Conservation (phyloP, 2,329 filamentous ascomycete genomes). For the Pseudogymnoascus pannorum region DNA sequence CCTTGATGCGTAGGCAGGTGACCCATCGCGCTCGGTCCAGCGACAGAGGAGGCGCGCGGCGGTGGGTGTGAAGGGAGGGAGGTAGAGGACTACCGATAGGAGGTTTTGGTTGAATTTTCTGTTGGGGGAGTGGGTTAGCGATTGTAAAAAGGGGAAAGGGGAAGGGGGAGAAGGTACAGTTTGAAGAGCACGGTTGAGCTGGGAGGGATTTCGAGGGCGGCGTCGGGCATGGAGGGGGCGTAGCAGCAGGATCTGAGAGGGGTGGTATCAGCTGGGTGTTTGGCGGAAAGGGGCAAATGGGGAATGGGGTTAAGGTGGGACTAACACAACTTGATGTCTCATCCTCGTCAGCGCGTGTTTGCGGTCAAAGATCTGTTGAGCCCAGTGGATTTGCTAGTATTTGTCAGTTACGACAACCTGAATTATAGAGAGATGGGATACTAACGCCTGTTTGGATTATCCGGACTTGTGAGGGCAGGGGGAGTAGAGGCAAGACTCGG, state of each 20-base stretch:
- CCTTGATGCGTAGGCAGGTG: conserved; percentile 38
- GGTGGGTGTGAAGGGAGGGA: conserved; percentile 34
- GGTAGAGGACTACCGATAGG: conserved; percentile 46
- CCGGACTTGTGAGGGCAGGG: background rate
- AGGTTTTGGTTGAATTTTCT: conserved; percentile 50
- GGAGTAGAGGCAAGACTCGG: background rate
- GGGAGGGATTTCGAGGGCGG: conserved; percentile 37
- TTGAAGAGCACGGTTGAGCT: conserved; percentile 48
- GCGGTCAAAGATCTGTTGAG: conserved; percentile 51
- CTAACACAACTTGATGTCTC: conserved; percentile 34
- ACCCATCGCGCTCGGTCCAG: conserved; percentile 23
- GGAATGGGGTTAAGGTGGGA: conserved; percentile 8
- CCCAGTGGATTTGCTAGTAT: conserved; percentile 49
- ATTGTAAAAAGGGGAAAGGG: background rate
- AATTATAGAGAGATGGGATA: too few species aligned
- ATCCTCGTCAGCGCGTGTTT: conserved; percentile 46
- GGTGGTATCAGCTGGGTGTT: too few species aligned
- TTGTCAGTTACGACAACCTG: too few species aligned
- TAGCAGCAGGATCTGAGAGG: conserved; percentile 43
- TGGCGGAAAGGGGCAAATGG: background rate
- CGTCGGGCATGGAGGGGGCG: conserved; percentile 39
- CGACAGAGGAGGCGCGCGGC: conserved; percentile 26
- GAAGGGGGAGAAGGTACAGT: conserved; percentile 34
- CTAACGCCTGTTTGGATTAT: conserved; percentile 18
- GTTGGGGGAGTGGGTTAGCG: too few species aligned